phyloP scores from a whole-genome alignment of 169 alveolate species.

The Plasmodium adleri region DNA sequence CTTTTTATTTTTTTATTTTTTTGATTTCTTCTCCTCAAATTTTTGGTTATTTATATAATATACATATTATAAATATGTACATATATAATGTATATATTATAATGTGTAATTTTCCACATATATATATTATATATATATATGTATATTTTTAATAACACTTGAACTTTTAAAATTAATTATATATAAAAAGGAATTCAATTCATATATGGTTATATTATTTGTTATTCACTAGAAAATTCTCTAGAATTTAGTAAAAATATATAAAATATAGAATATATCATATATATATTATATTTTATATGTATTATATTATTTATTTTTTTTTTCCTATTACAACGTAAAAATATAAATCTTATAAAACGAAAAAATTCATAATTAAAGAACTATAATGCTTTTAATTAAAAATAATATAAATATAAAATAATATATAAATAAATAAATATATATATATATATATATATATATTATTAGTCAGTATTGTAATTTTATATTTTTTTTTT shows the following conservation, averaged over 20 bases:
- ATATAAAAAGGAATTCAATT: too few relatives aligned
- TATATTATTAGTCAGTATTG: too few relatives aligned
- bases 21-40: neutral
- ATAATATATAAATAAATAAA: too few relatives aligned
- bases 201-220: too few relatives aligned
- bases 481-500: neutral
- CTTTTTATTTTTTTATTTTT: slow-evolving; percentile 3
- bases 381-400: slow-evolving; percentile 1
- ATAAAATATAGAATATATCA: too few relatives aligned
- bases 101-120: slow-evolving; percentile 3
- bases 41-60: neutral
- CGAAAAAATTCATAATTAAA: neutral
- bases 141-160: neutral
- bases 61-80: too few relatives aligned
- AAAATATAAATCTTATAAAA: neutral
- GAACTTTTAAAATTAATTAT: neutral
- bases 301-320: neutral
- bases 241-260: too few relatives aligned
- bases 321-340: neutral
- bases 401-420: neutral
- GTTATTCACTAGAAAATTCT: too few relatives aligned
- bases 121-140: neutral
- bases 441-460: too few relatives aligned
- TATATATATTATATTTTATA: too few relatives aligned
- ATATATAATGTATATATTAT: neutral